Base-by-base conservation (phyloP, 257 asterid genomes). In the Lycium ferocissimum region DNA sequence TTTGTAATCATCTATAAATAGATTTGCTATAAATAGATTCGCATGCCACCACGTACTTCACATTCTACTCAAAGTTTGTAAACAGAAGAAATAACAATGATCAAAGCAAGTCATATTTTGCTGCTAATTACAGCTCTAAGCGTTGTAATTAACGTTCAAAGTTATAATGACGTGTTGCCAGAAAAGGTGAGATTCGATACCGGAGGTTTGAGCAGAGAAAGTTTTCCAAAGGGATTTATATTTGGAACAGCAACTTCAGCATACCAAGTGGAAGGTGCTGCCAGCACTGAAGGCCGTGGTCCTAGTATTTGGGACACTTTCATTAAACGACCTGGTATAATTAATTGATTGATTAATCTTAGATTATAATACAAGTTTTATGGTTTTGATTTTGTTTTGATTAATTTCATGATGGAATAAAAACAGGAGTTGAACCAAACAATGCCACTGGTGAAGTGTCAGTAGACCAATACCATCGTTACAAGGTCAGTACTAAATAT, bases 261-360 rank as follows among this genome's bases (percentile, higher is more conserved):
- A 43, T 95, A 95, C 89, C 99, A 97, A 87, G 99, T 97, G 2
- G 98, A 97, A 89, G 99, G 99, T 86, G 89, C 89, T 88, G 91
- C 90, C 92, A 97, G 98, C 61, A 65, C 12, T 20, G 87, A 92
- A 84, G 99, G 99, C 83, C 92, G 98, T 0, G 99, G 99, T 0
- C 99, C 99, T 7, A 93, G 98, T 91, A 95, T 95, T 56, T 97
- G 98, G 99, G 99, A 97, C 82, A 90, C 90, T 80, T 97, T 95
- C 94, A 89, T 97, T 85, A 92, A 91, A 89, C 56, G 45, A 14
- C 97, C 99, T 0, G 98, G 99, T 93, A 85, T 70, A 38, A 70
- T 38, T 70, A 59, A 7, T 11, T 0, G 0, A 59, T 20, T 56
- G 0, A 9, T 4, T 18, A 51, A 45, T 61, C 4, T 17, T 13